Evolutionary conservation across 2,329 filamentous ascomycete species (phyloP), one percentile per base, ranked within the genome.

Genomic region (Graphiopsis chlorocephala): DNA sequence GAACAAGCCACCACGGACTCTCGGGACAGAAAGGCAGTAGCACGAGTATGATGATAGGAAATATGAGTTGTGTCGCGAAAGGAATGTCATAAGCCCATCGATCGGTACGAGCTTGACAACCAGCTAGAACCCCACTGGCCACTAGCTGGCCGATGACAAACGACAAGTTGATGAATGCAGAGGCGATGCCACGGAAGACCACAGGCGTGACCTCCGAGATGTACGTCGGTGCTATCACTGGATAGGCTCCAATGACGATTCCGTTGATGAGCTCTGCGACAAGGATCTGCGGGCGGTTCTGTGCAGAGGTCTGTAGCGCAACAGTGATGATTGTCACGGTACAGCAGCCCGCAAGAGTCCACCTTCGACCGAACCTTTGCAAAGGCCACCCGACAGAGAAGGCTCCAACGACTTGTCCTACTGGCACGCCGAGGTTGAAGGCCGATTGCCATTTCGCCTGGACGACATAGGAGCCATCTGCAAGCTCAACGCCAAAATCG

Each of bases 121-220:
- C 73, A 10, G 69, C 69, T 11, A 73, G 67, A 1, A 75, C 71
- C 3, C 74, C 74, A 48, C 72, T 72, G 11, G 73, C 83, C 2
- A 86, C 74, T 5, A 87, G 78, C 47, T 50, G 47, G 47, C 47
- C 47, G 10, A 50, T 50, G 3, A 50, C 47, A 73, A 85, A 87
- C 68, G 83, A 86, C 45, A 86, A 75, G 68, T 86, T 86, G 63
- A 86, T 83, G 64, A 82, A 86, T 14, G 82, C 82, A 1, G 84
- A 86, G n/a, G 85, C 74, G 57, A 83, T 81, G 29, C 82, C 83
- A 20, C 85, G 80, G 58, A 87, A 79, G 1, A 81, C 81, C 57
- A 84, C 77, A 3, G 85, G 85, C 26, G 83, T 84, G n/a, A 87
- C 82, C 71, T 90, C 88, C 64, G 85, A 87, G 31, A 87, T 87